These are phyloP conservation scores for Pseudognaphalium luteoalbum DNA, from an alignment of 129 eudicot genomes.

Conservation along the genomic window DNA sequence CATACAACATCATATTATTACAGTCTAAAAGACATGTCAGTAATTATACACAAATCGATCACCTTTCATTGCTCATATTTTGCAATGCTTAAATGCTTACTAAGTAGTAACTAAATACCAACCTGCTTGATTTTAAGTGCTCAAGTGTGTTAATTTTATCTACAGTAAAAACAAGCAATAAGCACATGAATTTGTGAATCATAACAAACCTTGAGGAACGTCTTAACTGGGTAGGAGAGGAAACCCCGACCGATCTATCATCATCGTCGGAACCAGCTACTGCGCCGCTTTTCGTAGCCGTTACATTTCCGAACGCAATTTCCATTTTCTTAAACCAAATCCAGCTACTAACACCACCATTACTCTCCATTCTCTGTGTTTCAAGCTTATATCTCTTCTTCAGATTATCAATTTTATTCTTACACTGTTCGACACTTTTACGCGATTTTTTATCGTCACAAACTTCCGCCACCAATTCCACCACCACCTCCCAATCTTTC, in stretches of 20 bases:
- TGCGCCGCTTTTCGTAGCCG: constrained; percentile 17
- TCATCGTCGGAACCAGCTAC: constrained; percentile 22
- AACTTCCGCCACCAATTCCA: constrained; percentile 28
- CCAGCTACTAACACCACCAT: constrained; percentile 34
- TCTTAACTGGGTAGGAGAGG: constrained; percentile 18
- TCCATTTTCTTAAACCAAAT: constrained; percentile 40
- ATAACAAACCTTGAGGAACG: constrained; percentile 39
- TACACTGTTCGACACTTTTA: constrained; percentile 49
- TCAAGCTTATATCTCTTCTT: constrained; percentile 48
- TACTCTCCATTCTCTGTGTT: constrained; percentile 35
- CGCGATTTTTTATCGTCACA: constrained; percentile 25
- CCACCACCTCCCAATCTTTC: constrained; percentile 46
- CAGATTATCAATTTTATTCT: constrained; percentile 51
- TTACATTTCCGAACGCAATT: constrained; percentile 16
- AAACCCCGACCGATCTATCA: constrained; percentile 29
- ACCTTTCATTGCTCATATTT: neutral
- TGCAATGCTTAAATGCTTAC: neutral
- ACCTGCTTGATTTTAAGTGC: no score
- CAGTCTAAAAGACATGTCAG: neutral
- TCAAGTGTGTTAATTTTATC: neutral
- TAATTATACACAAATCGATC: neutral
- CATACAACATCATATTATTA: neutral
- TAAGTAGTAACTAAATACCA: neutral
- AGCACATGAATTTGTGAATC: neutral
- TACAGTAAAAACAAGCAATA: neutral